Evolutionary conservation across 768 basidiomycete species (phyloP).

Genomic region (Tulasnella calospora): DNA sequence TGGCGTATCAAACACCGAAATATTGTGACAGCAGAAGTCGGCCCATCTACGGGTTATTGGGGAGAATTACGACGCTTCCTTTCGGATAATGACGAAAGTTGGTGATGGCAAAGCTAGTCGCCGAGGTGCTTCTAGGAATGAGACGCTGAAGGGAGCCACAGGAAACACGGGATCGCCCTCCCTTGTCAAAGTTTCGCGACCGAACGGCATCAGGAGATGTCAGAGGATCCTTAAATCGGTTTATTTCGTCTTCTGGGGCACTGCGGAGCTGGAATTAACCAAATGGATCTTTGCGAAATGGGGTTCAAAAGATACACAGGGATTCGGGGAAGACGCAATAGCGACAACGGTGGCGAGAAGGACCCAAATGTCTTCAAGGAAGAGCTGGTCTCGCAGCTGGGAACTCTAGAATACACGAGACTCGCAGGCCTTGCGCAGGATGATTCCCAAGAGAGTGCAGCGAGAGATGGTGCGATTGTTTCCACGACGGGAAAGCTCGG

Average conservation of each 20-base stretch:
- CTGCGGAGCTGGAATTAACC: constrained; percentile 2
- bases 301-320: background rate
- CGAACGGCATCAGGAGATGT: background rate
- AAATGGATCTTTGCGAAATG: background rate
- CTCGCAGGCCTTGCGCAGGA: background rate
- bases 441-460: constrained; percentile 3
- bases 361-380: background rate
- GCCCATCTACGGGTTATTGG: background rate
- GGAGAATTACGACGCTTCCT: background rate
- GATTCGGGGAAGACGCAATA: background rate
- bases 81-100: constrained; percentile 2
- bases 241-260: background rate
- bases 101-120: background rate
- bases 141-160: background rate
- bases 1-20: background rate
- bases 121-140: constrained; percentile 9
- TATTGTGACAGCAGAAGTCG: background rate
- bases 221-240: background rate
- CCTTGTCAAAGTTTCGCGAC: background rate
- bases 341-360: background rate
- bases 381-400: background rate
- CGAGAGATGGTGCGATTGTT: constrained; percentile 3
- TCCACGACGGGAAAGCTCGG: constrained; percentile 1
- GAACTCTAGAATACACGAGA: background rate
- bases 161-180: background rate